Evolutionary conservation across 345 rosid species (phyloP), one percentile per base, ranked within the genome.

Genomic region (Arabidopsis thaliana): DNA sequence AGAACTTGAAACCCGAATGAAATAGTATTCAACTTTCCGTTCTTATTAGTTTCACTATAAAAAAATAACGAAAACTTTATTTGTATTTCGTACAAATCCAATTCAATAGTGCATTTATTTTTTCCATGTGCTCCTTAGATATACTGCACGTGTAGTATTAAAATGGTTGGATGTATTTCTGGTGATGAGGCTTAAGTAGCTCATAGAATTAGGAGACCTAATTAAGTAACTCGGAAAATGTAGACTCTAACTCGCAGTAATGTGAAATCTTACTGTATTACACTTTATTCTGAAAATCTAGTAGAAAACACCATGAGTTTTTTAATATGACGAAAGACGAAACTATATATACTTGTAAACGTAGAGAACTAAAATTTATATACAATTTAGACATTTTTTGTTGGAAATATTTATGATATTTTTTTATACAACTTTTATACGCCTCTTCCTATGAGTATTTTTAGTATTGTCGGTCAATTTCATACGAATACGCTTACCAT

Each of bases 141-240:
- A 64, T 73, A 73, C 33, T 56, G 50, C 78, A 74, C 72, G 72
- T 65, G 72, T 14, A 59, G 33, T 36, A 65, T 55, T 64, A 45
- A 65, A 30, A 34, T 65, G 49, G 49, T 73, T 64, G 56, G 71
- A 34, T 23, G 57, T 10, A 56, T 14, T 20, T 41, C 49, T 44
- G 48, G 56, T 44, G 64, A 60, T 44, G 64, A 60, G 52, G 51
- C 68, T 42, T 14, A 30, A 72, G 45, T 8, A 40, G 8, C 23
- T 61, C 41, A 20, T 28, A 37, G 20, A 37, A 25, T 49, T 16
- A 49, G 41, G 51, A 69, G 44, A 46, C 56, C 33, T 33, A 7
- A 59, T 44, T 33, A 7, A 70, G 20, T 16, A 59, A 46, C 28
- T 58, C 8, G 16, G 37, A 72, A 30, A 41, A 62, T 36, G 46